Base-by-base conservation (phyloP, 805 yeast species). In the Blastobotrys muscicola region DNA sequence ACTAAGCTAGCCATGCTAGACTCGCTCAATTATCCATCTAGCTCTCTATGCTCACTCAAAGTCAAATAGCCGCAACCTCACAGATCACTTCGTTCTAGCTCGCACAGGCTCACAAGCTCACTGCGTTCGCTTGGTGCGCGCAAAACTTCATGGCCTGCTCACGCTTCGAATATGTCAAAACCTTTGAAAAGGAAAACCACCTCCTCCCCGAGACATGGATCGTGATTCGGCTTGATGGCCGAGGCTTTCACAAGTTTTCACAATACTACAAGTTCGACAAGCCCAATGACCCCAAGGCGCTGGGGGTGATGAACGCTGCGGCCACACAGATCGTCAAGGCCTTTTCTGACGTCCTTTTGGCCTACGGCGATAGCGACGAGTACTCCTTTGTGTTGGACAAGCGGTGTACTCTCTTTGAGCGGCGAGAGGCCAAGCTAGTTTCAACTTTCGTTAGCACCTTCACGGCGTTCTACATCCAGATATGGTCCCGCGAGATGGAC, bases 351-450 rank as follows among this genome's bases (percentile, higher is more conserved):
- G 72, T 85, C 0, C 55, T 80, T 8, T 50, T 89, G 59, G 95
- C 95, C 0, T 92, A 82, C 58, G 98, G 98, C 0, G 97, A 92
- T 55, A 82, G 94, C 33, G 98, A 92, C 61, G 98, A 92, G 65
- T 92, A 83, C 59, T 81, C 90, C 10, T 90, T 90, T 60, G 73
- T 90, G 4, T 63, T 92, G 42, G 67, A 78, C 30, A 74, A 71
- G 36, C 68, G 68, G 29, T 78, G 92, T n/a, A 65, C 64, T 1
- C 60, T 90, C 47, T 90, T 82, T 56, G 95, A 89, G 51, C 68
- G 97, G 54, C 66, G 98, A 47, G 89, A 83, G 48, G 72, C 77
- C 61, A 92, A 92, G 60, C 64, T 92, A 29, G 78, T 84, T 0
- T 75, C 92, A 2, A 78, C 94, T 0, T 80, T 92, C 61, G 89